Percentiles rank a stretch among this genome's conserved stretches.
Conservation (phyloP, 1,284 basidiomycete genomes). For the Cerrena zonata region DNA sequence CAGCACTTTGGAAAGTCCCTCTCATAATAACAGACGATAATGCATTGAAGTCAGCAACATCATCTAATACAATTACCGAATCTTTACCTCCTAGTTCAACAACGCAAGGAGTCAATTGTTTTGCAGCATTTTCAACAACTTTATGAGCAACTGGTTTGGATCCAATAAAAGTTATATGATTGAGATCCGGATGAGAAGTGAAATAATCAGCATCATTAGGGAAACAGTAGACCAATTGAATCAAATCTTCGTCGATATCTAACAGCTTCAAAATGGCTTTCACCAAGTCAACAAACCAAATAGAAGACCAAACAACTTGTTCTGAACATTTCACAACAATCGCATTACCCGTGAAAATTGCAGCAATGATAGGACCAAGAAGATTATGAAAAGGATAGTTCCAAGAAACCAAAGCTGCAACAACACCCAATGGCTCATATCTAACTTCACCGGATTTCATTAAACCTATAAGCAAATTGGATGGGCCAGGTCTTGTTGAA, state of each 20-base stretch:
- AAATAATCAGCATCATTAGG: constrained; percentile 82
- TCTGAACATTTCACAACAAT: constrained; percentile 92
- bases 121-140: constrained; percentile 77
- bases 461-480: constrained; percentile 70
- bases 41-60: constrained; percentile 64
- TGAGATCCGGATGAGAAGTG: constrained; percentile 75
- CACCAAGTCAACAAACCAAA: constrained; percentile 77
- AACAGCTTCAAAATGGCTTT: constrained; percentile 69
- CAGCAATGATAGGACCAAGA: constrained; percentile 86
- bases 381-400: constrained; percentile 90
- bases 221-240: constrained; percentile 84
- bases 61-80: constrained; percentile 70
- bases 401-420: constrained; percentile 91
- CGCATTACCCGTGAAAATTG: constrained; percentile 86
- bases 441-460: constrained; percentile 84
- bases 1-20: constrained; percentile 83
- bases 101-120: constrained; percentile 82
- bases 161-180: constrained; percentile 87
- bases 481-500: constrained; percentile 62
- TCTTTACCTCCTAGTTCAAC: constrained; percentile 88
- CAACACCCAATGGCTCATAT: constrained; percentile 91
- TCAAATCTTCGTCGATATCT: constrained; percentile 74
- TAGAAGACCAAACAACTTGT: constrained; percentile 83
- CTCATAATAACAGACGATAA: constrained; percentile 76
- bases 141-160: constrained; percentile 84